Base-by-base conservation (phyloP, 1,284 basidiomycete genomes). In the Pisolithus thermaeus region DNA sequence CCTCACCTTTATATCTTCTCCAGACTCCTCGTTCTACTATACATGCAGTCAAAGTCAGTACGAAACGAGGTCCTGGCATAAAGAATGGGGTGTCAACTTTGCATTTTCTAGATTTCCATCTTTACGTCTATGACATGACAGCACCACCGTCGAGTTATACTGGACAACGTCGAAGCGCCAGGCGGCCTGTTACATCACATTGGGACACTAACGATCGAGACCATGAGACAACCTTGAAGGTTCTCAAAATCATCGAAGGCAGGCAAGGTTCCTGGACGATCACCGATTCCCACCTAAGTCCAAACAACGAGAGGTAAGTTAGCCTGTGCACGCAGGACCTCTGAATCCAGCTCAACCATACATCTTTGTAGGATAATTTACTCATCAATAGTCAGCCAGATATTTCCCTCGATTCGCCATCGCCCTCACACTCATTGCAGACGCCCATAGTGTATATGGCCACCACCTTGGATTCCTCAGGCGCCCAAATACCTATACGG, bases 241-340 rank as follows among this genome's bases (percentile, higher is more conserved):
- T 86, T 35, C 79, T 85, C 59, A 92, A 94, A 67, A 82, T 81
- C 0, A 88, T 96, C 46, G 77, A 83, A 62, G 94, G 91, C 1
- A 72, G 79, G 48, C 74, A 80, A 32, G 88, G 88, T 7, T 74
- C 80, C 32, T 97, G 94, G 94, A 96, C 94, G 0, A 88, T 97
- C 51, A 96, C 94, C 2, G 96, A 99, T 69, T 93, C 92, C 12
- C 92, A 97, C 67, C 74, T 97, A 9, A 92, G 90, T 54, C 89
- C 89, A 4, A 87, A 95, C 64, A 98, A 97, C 55, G 83, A 94
- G 68, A 86, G 89, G 92, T 84, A 60, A 55, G 64, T 52, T 23
- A 39, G 20, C 20, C 8, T 47, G 36, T 32, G 25, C 28, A 28
- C 20, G 25, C 39, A 25, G 4, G 39, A 35, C 27, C 27, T 22